Evolutionary conservation across 306 rosid species (phyloP), one percentile per base, ranked within the genome.

Genomic region (Ziziphus jujuba): DNA sequence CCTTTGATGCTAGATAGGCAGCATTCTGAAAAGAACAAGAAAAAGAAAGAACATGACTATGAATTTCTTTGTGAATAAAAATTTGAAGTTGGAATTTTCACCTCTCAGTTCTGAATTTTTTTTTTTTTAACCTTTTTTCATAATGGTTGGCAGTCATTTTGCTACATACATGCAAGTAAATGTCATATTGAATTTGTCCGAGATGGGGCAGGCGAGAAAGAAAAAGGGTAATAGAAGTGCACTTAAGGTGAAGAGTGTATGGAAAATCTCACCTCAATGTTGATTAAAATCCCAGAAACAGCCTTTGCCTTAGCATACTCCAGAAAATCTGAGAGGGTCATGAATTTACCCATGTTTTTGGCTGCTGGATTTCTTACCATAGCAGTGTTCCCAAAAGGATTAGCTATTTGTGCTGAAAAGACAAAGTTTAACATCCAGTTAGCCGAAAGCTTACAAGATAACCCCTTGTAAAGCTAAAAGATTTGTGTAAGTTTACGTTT

Each of bases 271-370:
- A 82, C 98, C 76, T 48, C 59, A 58, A 95, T 84, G 85, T 77
- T 63, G 69, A 90, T 72, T 84, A 90, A 48, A 60, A 95, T 40
- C 69, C 97, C 97, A 6, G 76, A 1, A 57, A 78, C 93, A 40
- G 83, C 92, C 75, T 85, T 90, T 34, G 88, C 52, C 85, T 95
- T 90, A 12, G 99, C 92, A 11, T 90, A 68, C 58, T 90, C 96
- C 65, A 95, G 76, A 82, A 95, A 95, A 21, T 90, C 95, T 5
- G 73, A 0, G 28, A 95, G 90, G 59, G 85, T 80, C 58, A 87
- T 44, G 11, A 90, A 59, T 68, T 85, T 90, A 6, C 99, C 99
- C 1, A 31, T 75, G 48, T 77, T 80, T 80, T 87, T 88, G 56
- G 79, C 20, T 50, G 86, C 92, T 2, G 96, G 99, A 82, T 88